A percentile compares a stretch with the other conserved stretches of the same genome.
Evolutionary conservation across 768 basidiomycete genomes (phyloP).

Genomic region (Jaapia argillacea): DNA sequence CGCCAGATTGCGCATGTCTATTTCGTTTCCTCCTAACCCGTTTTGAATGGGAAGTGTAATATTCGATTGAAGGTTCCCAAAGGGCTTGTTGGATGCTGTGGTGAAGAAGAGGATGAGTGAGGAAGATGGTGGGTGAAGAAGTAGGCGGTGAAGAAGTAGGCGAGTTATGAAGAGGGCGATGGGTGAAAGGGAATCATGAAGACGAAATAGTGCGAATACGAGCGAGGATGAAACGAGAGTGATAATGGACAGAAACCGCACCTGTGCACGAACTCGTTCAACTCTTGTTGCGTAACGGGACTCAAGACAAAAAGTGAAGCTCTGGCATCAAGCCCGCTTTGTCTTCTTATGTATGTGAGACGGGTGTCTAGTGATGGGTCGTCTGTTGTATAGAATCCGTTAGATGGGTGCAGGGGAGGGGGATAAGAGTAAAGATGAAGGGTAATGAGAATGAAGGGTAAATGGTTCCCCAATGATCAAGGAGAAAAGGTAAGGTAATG

Average conservation of each 20-base stretch:
- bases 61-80: constrained; percentile 84
- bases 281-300: constrained; percentile 78
- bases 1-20: constrained; percentile 54
- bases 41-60: constrained; percentile 89
- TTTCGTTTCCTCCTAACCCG: constrained; percentile 86
- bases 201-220: not conserved
- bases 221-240: not conserved
- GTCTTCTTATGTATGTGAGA: constrained; percentile 77
- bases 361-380: constrained; percentile 77
- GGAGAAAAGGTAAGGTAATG: not conserved
- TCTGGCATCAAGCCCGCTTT: constrained; percentile 82
- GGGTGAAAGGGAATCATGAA: no score
- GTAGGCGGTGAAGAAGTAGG: no score
- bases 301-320: constrained; percentile 93
- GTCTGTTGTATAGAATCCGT: constrained; percentile 35
- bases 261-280: constrained; percentile 86
- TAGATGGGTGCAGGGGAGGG: not conserved
- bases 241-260: constrained; percentile 15
- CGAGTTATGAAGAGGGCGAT: no score
- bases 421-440: no score
- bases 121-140: not conserved
- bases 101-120: constrained; percentile 2
- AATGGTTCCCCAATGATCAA: no score
- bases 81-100: constrained; percentile 78
- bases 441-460: no score